Base-by-base conservation (phyloP, 2,329 filamentous ascomycete genomes). In the Diaporthe sp. region DNA sequence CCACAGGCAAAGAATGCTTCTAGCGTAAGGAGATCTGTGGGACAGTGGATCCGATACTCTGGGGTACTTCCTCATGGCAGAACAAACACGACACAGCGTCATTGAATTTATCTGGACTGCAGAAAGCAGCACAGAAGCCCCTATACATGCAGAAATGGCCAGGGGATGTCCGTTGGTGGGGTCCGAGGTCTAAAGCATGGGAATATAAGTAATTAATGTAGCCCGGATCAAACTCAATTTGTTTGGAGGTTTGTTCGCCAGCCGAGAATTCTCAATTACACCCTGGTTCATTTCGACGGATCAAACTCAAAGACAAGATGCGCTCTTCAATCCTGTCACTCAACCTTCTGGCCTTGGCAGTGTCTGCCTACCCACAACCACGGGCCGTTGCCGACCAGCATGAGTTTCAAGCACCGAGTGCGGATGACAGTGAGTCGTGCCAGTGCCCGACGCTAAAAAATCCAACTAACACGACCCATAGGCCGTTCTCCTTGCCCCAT, bases 401-500 rank as follows among this genome's bases (percentile, higher is more conserved):
- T 61, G 57, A 61, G 49, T 73, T 49, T 28, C 70, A n/a, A 19
- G 70, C 70, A 12, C 70, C 70, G 37, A 44, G 22, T 22, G 57
- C 34, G 8, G 34, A 25, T 46, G 70, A 73, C 15, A 73, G 70
- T 73, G 44, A 73, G 70, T 65, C 7, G 31, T 37, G n/a, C 31
- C 22, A 25, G 19, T 13, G 9, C 2, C 39, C 34, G 17, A 49
- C 15, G n/a, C 22, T n/a, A 6, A 7, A 9, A 12, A 37, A n/a
- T 17, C 49, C 25, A 34, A 25, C 59, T 51, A 44, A 46, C 10
- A 39, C 19, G 4, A 1, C 6, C 17, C 19, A 1, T 10, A 65
- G 70, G 70, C 15, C 70, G 57, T 15, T 61, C 70, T 28, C 57
- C 70, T 10, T 72, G 65, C 28, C 73, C 73, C 2, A 70, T 74